Base-by-base conservation (phyloP, 2,329 filamentous ascomycete genomes). In the Xylariaceae sp. region DNA sequence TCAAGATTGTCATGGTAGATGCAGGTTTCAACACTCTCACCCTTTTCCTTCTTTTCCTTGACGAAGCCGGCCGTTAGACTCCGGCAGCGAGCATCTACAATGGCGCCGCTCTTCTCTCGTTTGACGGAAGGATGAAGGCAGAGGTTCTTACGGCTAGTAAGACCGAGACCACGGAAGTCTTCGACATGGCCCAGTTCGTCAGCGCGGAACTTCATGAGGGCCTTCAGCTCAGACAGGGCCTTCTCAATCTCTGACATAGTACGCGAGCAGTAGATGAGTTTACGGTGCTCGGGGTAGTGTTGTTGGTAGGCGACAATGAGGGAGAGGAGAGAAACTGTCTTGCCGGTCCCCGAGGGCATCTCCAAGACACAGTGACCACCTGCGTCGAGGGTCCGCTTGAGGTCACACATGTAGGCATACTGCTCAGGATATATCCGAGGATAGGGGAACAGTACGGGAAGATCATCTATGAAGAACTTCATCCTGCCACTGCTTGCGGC, bases 211-310 rank as follows among this genome's bases (percentile, higher is more conserved):
- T 95, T 95, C 91, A 99, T 99, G 51, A 99, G 74, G 29, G 85
- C 86, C 70, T 94, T 91, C 64, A 99, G 71, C 72, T 99, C 94
- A 7, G 89, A 89, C 50, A 99, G 74, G 0, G 95, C 94, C 74
- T 99, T 99, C 70, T 99, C 94, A 67, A 99, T 99, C 75, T 99
- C 94, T 39, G 94, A 99, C 91, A 99, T 99, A 54, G 94, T 99
- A 85, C 94, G 91, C 60, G 94, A 99, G 77, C 94, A 99, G 73
- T 99, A 99, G 53, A 99, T 96, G 50, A 99, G 84, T 73, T 99
- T 99, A 53, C 95, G 81, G 65, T 94, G 89, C 68, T 96, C 90
- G 2, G 91, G 90, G 66, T 92, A 91, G 69, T 91, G 86, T 70
- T 94, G 89, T 72, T 99, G 95, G 67, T 99, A 99, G 42, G 94